These are phyloP conservation scores for Cryptosporidium felis DNA, from an alignment of 169 alveolate species.

Conservation along the genomic window DNA sequence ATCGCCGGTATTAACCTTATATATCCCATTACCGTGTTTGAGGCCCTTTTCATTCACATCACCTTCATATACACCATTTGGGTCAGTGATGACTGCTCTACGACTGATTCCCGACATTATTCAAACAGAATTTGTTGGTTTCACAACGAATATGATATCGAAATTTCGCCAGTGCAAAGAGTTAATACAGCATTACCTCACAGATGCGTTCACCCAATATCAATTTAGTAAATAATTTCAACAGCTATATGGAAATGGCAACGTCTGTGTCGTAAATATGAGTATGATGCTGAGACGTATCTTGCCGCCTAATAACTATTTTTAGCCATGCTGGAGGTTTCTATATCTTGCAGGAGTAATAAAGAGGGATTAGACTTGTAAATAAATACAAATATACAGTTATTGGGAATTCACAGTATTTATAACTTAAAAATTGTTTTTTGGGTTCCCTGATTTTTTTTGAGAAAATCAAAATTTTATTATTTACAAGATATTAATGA, in stretches of 20 bases:
- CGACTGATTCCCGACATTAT: constrained; percentile 71
- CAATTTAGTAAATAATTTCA: background rate
- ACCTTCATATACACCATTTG: constrained; percentile 69
- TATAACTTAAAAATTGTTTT: no score
- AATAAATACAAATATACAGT: no score
- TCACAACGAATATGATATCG: constrained; percentile 39
- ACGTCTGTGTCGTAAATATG: constrained; percentile 44
- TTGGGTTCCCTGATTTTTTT: no score
- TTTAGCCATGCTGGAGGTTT: no score
- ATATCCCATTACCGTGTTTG: constrained; percentile 74
- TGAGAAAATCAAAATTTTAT: no score
- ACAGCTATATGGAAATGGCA: constrained; percentile 46
- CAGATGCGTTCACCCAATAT: constrained; percentile 32
- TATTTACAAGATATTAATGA: no score
- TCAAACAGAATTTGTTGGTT: constrained; percentile 33
- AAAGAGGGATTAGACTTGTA: no score
- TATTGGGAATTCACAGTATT: no score
- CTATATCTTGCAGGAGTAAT: no score
- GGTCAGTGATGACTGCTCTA: constrained; percentile 71
- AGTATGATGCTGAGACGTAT: constrained; percentile 52
- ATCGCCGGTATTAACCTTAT: constrained; percentile 82
- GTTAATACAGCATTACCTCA: constrained; percentile 60
- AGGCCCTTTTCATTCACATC: constrained; percentile 71
- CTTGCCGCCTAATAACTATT: constrained; percentile 61
- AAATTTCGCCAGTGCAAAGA: constrained; percentile 13